phyloP scores from a whole-genome alignment of 768 basidiomycete genomes.

The Gloeophyllum trabeum region DNA sequence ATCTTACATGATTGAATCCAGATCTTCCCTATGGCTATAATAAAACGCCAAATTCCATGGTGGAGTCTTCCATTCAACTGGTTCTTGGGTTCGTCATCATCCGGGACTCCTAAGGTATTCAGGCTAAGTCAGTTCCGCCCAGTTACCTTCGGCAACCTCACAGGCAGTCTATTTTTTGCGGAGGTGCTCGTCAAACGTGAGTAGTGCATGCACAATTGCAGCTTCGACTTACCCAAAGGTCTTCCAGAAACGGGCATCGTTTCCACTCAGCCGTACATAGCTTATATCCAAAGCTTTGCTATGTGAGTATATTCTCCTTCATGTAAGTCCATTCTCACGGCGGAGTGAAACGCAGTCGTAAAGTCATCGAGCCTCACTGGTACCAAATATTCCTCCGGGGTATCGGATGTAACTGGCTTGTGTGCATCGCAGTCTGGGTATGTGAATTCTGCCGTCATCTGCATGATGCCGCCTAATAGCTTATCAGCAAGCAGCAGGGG shows the following conservation, averaged over 20 bases:
- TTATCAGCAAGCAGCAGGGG: constrained; percentile 54
- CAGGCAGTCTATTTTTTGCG: constrained; percentile 60
- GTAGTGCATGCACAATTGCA: constrained; percentile 9
- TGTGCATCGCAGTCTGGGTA: constrained; percentile 66
- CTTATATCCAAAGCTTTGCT: constrained; percentile 41
- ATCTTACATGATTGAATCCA: too few species aligned
- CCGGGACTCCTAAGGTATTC: background rate
- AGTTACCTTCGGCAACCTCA: constrained; percentile 64
- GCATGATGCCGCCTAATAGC: constrained; percentile 1
- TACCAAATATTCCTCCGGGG: constrained; percentile 65
- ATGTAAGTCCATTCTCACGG: background rate
- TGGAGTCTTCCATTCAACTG: constrained; percentile 63
- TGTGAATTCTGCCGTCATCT: constrained; percentile 12
- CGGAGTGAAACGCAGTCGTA: constrained; percentile 29
- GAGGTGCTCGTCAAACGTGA: constrained; percentile 55
- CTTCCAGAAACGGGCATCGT: constrained; percentile 48
- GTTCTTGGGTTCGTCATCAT: constrained; percentile 40
- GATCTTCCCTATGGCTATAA: constrained; percentile 60
- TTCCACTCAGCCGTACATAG: constrained; percentile 43
- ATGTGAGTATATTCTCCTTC: constrained; percentile 40
- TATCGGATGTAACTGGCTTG: constrained; percentile 71
- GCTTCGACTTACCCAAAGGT: constrained; percentile 1
- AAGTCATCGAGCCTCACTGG: constrained; percentile 56
- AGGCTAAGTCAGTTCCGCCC: background rate
- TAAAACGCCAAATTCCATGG: constrained; percentile 53